phyloP scores from a whole-genome alignment of 2,329 filamentous ascomycete genomes.

The Colletotrichum musicola region DNA sequence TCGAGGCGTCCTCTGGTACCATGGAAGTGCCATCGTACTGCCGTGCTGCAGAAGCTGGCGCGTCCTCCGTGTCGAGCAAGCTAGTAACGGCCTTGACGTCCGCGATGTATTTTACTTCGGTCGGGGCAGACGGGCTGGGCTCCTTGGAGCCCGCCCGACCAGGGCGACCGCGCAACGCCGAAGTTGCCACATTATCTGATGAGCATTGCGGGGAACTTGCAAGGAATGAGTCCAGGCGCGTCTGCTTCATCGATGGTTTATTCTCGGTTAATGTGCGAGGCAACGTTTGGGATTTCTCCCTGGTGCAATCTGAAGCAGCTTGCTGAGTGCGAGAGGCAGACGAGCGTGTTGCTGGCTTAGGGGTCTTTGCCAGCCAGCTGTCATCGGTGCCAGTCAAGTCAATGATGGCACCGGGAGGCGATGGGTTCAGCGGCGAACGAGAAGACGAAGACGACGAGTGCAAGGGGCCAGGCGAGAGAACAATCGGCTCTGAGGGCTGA shows the following conservation, averaged over 20 bases:
- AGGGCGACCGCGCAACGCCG: neutral
- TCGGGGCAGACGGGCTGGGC: too few species aligned
- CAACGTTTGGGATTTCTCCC: neutral
- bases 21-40: neutral
- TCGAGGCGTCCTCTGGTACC: neutral
- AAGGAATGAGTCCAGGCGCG: conserved; percentile 36
- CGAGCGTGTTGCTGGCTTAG: neutral
- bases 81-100: too few species aligned
- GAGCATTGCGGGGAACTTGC: neutral
- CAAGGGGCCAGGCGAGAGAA: conserved; percentile 60
- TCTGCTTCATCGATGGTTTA: conserved; percentile 47
- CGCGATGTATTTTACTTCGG: too few species aligned
- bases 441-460: conserved; percentile 47
- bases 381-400: conserved; percentile 24
- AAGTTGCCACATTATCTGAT: neutral
- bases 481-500: conserved; percentile 53
- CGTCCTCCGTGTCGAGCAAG: too few species aligned
- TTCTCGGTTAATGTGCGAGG: neutral
- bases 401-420: conserved; percentile 7
- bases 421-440: conserved; percentile 40
- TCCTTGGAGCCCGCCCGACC: too few species aligned
- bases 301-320: neutral
- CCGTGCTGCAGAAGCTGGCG: neutral
- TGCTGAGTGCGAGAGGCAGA: neutral
- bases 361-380: neutral